Evolutionary conservation across 2,329 filamentous ascomycete species (phyloP).

Genomic region (Arachnopeziza araneosa): DNA sequence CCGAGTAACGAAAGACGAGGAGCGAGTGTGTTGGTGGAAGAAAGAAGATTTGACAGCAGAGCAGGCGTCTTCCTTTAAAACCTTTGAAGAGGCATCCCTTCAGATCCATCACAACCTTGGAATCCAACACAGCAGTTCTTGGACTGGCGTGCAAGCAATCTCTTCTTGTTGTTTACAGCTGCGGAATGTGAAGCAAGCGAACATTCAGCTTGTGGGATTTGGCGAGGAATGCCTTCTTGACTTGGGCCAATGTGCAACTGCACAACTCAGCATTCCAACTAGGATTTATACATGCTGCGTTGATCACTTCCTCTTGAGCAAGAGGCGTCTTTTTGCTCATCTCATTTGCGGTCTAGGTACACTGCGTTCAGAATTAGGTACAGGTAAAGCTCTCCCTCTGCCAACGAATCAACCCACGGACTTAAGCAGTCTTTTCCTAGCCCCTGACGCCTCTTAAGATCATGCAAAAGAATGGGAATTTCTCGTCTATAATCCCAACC

Average conservation of each 20-base stretch:
- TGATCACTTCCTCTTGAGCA: background rate
- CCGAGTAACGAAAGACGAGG: background rate
- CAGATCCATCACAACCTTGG: background rate
- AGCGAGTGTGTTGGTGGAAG: background rate
- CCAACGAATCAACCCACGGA: background rate
- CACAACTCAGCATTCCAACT: background rate
- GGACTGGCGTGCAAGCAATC: background rate
- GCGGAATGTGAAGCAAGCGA: background rate
- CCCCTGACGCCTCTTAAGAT: background rate
- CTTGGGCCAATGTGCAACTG: background rate
- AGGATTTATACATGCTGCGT: background rate
- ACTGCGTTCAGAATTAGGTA: background rate
- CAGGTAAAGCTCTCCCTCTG: background rate
- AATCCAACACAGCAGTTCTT: background rate
- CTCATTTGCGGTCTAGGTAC: background rate
- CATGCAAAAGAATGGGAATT: conserved; percentile 9
- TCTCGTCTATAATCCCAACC: conserved; percentile 6
- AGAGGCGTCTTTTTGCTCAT: background rate
- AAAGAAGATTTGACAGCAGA: background rate
- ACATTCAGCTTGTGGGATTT: background rate
- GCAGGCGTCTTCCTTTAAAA: background rate
- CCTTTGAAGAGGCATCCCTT: background rate
- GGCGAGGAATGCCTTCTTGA: background rate
- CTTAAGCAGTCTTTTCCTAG: background rate
- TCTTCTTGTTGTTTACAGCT: background rate